A percentile compares a stretch with the other conserved stretches of the same genome.
Evolutionary conservation across 2,329 filamentous ascomycete species (phyloP).

Genomic region (Aspergillus intermedius): DNA sequence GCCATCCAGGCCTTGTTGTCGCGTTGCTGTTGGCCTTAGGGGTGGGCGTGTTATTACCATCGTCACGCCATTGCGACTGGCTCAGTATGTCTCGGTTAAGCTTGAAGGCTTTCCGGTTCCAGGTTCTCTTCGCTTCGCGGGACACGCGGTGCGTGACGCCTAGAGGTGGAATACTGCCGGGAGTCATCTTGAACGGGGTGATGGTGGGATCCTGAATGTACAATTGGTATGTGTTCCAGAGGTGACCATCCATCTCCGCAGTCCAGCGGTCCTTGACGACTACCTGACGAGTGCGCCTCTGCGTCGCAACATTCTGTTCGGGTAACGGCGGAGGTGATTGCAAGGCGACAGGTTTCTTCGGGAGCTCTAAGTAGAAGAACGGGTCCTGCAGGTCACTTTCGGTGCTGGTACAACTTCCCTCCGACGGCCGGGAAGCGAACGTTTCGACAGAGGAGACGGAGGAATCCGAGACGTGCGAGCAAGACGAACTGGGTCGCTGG

Average conservation of each 20-base stretch:
- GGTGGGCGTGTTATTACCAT: conserved; percentile 45
- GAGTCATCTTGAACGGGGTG: conserved; percentile 61
- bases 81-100: conserved; percentile 16
- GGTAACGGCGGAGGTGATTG: conserved; percentile 28
- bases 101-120: conserved; percentile 43
- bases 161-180: conserved; percentile 56
- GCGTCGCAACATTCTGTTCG: not conserved
- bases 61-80: conserved; percentile 34
- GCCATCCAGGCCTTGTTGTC: conserved; percentile 43
- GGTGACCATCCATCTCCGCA: conserved; percentile 58
- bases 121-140: conserved; percentile 55
- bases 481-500: conserved; percentile 51
- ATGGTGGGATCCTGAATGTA: conserved; percentile 61
- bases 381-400: conserved; percentile 54
- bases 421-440: conserved; percentile 50
- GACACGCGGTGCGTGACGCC: conserved; percentile 60
- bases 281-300: conserved; percentile 15
- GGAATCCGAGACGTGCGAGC: conserved; percentile 56
- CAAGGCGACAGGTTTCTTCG: conserved; percentile 32
- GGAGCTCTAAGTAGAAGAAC: conserved; percentile 42
- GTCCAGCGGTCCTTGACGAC: conserved; percentile 45
- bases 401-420: conserved; percentile 55
- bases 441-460: conserved; percentile 56
- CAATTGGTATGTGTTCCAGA: conserved; percentile 60
- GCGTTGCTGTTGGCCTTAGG: conserved; percentile 16